Evolutionary conservation across 768 basidiomycete genomes (phyloP), one percentile per base, ranked within the genome.

Genomic region (Lactarius pseudohatsudake): DNA sequence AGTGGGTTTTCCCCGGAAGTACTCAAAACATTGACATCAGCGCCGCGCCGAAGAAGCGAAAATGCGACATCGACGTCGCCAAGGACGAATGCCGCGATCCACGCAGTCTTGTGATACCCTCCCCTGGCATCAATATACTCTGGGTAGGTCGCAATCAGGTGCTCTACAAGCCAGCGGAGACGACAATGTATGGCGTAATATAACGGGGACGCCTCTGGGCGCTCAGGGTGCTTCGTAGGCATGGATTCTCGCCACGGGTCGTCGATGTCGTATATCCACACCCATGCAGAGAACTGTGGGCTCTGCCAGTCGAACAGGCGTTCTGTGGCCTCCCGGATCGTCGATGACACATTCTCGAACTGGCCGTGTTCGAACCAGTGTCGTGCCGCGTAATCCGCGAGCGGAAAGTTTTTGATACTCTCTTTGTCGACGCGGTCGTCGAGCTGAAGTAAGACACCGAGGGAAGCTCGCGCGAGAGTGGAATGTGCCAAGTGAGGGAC

Each of bases 241-340:
- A 13, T 7, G 3, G 2, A 4, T 11, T 62, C 22, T 26, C n/a
- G 4, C 30, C 53, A 28, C 0, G 4, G 26, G 30, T 16, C 36
- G 57, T 57, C 58, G 2, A 34, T 36, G 53, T 61, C 59, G 11
- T 60, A 55, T 18, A 61, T 15, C 64, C 64, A 60, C 11, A 56
- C n/a, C 59, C 64, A 65, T 1, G 38, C 30, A 0, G 28, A 9
- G 20, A 65, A 26, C 1, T 65, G 53, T 43, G 15, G 32, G 5
- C 9, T 36, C 0, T 8, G 20, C 2, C 59, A 22, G 38, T 56
- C 59, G 15, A 65, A 65, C 1, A 65, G 59, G 2, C 15, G 22
- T 5, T 38, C 47, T 13, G 43, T 65, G 1, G 56, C 58, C 5
- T 59, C 64, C 22, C 11, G 13, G 1, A 55, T 36, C 0, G 2